Base-by-base conservation (phyloP, 306 rosid genomes). In the Boehmeria nivea region DNA sequence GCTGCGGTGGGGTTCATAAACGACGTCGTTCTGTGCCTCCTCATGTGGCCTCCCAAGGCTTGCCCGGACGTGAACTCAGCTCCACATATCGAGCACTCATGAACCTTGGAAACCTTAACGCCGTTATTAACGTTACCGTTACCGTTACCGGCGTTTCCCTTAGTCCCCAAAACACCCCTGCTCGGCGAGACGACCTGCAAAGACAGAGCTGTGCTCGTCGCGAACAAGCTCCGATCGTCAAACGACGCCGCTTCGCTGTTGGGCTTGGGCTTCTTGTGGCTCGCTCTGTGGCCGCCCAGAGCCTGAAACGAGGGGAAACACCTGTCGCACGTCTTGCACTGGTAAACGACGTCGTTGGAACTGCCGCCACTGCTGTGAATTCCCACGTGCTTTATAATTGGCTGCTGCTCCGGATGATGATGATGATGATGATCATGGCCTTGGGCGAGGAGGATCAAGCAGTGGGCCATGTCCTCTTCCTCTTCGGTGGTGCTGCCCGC, bases 1-100 rank as follows among this genome's bases (percentile, higher is more conserved):
- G 67, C 12, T 12, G 76, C 5, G 2, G 80, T 57, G 0, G 66
- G 34, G 34, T 51, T 61, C 16, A 66, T 27, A n/a, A 69, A 69
- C 16, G 59, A 34, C 44, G 59, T 18, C 59, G 65, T 61, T 75
- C 95, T 76, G 28, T 90, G 98, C 55, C 95, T 49, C 37, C 98
- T 78, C 98, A 90, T 90, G 56, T 90, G 98, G 6, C 98, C 98
- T 16, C 98, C 98, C 17, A 90, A 71, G 12, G 98, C 98, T 77
- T 90, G 98, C 0, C 98, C 98, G 7, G 98, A 90, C 0, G 85
- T 74, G 63, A 87, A 90, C 26, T 83, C 91, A 27, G 91, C 80
- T 10, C 91, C 83, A 52, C 95, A 90, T 6, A 87, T 64, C 0
- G 89, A 78, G 60, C 98, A 90, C 70, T 76, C 94, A 6, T 90